These are phyloP conservation scores for Penicillium sp. DNA, from an alignment of 2,329 filamentous ascomycete genomes.

Conservation along the genomic window DNA sequence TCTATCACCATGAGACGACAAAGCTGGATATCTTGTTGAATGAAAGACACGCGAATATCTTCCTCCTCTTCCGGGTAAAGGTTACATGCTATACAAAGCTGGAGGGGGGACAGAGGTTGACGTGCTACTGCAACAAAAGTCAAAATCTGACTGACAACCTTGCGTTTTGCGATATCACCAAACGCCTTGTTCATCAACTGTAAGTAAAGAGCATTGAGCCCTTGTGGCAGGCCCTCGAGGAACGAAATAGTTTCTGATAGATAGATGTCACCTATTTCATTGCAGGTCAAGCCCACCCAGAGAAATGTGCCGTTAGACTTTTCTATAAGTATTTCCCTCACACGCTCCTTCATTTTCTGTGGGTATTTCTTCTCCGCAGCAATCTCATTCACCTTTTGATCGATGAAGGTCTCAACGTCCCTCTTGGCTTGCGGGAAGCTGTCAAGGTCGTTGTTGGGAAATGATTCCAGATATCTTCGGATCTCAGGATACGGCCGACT, in stretches of 20 bases:
- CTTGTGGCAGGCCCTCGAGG: not conserved
- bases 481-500: constrained; percentile 1
- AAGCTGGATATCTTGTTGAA: constrained; percentile 12
- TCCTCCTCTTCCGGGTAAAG: not conserved
- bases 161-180: not conserved
- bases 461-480: not conserved
- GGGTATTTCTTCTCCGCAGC: not conserved
- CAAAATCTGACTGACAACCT: constrained; percentile 1
- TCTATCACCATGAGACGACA: constrained; percentile 14
- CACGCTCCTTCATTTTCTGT: not conserved
- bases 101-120: constrained; percentile 8
- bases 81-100: not conserved
- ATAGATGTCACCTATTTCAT: not conserved
- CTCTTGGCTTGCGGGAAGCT: not conserved
- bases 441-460: not conserved
- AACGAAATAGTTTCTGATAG: not conserved
- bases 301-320: constrained; percentile 1
- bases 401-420: not conserved
- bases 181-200: not conserved
- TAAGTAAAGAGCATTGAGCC: not conserved
- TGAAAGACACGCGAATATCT: not conserved
- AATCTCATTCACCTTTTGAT: not conserved
- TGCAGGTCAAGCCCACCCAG: constrained; percentile 1
- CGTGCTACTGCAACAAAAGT: constrained; percentile 11
- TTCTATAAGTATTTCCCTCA: not conserved